A percentile compares a stretch with the other conserved stretches of the same genome.
phyloP scores from a whole-genome alignment of 768 basidiomycete species.

The Floccularia luteovirens region DNA sequence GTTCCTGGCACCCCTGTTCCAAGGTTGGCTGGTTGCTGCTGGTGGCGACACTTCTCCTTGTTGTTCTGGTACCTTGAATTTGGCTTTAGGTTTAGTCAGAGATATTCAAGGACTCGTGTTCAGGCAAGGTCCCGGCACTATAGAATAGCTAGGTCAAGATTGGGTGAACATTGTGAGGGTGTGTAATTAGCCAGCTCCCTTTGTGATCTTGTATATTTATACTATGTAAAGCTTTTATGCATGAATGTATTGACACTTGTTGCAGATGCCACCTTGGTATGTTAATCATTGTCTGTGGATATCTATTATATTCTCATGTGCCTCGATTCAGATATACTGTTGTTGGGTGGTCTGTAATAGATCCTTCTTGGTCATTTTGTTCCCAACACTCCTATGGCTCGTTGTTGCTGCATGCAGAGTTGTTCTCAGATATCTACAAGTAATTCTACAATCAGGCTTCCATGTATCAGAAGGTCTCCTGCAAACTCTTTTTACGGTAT shows the following conservation, averaged over 20 bases:
- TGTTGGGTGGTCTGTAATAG: conserved; percentile 12
- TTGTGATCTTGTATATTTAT: background rate
- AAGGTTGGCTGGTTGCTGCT: conserved; percentile 7
- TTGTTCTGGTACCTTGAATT: conserved; percentile 7
- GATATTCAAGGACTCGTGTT: conserved; percentile 6
- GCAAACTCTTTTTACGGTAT: conserved; percentile 1
- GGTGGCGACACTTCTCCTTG: conserved; percentile 6
- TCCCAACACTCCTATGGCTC: conserved; percentile 11
- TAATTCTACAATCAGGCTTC: background rate
- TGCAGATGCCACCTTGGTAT: conserved; percentile 10
- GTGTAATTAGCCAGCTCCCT: background rate
- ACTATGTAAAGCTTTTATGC: conserved; percentile 2
- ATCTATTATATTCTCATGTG: background rate
- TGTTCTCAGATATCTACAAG: conserved; percentile 3
- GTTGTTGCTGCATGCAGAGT: conserved; percentile 5
- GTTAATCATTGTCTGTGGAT: background rate
- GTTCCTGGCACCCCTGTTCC: conserved; percentile 3
- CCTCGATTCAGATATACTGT: conserved; percentile 7
- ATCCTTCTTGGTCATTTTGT: conserved; percentile 3
- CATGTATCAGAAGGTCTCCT: background rate
- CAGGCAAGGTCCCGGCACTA: background rate
- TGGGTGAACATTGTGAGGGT: conserved; percentile 10
- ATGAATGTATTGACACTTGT: conserved; percentile 7
- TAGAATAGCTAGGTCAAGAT: conserved; percentile 1
- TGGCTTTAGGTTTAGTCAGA: conserved; percentile 9